Evolutionary conservation across 2,329 filamentous ascomycete species (phyloP).

Genomic region (Epicoccum nigrum): DNA sequence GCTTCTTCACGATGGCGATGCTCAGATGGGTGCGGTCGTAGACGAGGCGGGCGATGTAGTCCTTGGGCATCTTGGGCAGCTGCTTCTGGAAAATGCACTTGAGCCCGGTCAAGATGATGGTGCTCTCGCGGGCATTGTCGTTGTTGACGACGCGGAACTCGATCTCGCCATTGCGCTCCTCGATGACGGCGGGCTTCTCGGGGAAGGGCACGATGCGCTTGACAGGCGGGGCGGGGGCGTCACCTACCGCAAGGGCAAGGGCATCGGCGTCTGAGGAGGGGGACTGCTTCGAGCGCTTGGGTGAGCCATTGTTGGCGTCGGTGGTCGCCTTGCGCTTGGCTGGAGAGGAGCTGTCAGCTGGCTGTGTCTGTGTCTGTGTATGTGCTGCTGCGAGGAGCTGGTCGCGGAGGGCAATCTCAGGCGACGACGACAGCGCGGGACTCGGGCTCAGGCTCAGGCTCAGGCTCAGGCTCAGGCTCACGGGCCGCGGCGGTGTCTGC

Average conservation of each 20-base stretch:
- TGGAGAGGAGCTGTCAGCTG: slow-evolving; percentile 28
- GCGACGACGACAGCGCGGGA: slow-evolving; percentile 4
- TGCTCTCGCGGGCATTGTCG: slow-evolving; percentile 82
- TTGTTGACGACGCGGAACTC: slow-evolving; percentile 99
- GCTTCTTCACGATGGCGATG: slow-evolving; percentile 97
- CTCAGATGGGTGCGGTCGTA: slow-evolving; percentile 96
- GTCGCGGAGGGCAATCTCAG: slow-evolving; percentile 21
- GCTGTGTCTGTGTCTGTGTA: too few species aligned
- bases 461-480: not conserved
- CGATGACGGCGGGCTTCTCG: slow-evolving; percentile 91
- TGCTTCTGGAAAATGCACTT: slow-evolving; percentile 99
- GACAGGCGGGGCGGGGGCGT: slow-evolving; percentile 48
- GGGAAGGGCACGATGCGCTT: slow-evolving; percentile 80
- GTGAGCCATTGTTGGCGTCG: slow-evolving; percentile 65
- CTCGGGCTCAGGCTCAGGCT: too few species aligned
- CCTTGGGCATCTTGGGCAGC: slow-evolving; percentile 98
- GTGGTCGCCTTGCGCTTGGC: slow-evolving; percentile 78
- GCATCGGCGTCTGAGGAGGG: slow-evolving; percentile 43
- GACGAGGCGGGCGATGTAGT: slow-evolving; percentile 96
- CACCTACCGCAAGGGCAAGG: slow-evolving; percentile 43
- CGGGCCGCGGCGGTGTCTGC: not conserved
- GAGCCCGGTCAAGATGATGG: slow-evolving; percentile 91
- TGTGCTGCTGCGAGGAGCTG: too few species aligned
- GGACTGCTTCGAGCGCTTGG: slow-evolving; percentile 62
- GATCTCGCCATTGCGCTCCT: slow-evolving; percentile 92